phyloP scores from a whole-genome alignment of 371 early-diverging fungal species.

The Mucor ambiguus region DNA sequence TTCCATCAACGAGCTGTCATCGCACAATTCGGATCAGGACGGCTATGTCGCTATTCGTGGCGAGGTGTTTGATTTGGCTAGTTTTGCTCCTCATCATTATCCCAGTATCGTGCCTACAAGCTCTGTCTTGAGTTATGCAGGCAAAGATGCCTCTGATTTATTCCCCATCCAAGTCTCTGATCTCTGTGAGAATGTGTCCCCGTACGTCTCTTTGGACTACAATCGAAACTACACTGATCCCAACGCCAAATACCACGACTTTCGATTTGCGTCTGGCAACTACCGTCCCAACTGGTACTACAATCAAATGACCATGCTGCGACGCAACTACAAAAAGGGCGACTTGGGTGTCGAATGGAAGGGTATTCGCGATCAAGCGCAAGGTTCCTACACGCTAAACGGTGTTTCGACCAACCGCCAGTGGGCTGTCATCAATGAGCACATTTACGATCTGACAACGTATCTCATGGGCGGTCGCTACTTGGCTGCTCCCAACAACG shows the following conservation, averaged over 20 bases:
- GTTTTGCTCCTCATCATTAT: conserved; percentile 64
- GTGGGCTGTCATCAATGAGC: conserved; percentile 61
- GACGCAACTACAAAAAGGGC: conserved; percentile 45
- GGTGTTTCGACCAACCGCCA: conserved; percentile 39
- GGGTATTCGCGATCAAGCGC: conserved; percentile 39
- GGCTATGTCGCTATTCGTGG: conserved; percentile 70
- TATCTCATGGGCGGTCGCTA: conserved; percentile 55
- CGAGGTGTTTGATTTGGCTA: conserved; percentile 70
- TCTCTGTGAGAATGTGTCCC: conserved; percentile 38
- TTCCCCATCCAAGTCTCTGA: conserved; percentile 80
- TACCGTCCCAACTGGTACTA: conserved; percentile 54
- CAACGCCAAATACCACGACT: conserved; percentile 51
- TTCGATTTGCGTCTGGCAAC: conserved; percentile 37
- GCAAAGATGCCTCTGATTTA: conserved; percentile 63
- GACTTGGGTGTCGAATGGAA: conserved; percentile 43
- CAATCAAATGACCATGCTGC: conserved; percentile 43
- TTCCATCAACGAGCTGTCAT: conserved; percentile 61
- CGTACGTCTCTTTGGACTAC: conserved; percentile 44
- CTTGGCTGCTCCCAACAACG: conserved; percentile 39
- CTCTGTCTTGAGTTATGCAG: conserved; percentile 63
- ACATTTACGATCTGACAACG: conserved; percentile 64
- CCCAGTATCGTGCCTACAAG: conserved; percentile 50
- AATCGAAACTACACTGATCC: conserved; percentile 42
- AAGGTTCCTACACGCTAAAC: conserved; percentile 24
- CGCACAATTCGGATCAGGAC: conserved; percentile 31